These are phyloP conservation scores for Ophiocordyceps camponoti-rufipedis DNA, from an alignment of 2,329 filamentous ascomycete genomes.

Conservation along the genomic window DNA sequence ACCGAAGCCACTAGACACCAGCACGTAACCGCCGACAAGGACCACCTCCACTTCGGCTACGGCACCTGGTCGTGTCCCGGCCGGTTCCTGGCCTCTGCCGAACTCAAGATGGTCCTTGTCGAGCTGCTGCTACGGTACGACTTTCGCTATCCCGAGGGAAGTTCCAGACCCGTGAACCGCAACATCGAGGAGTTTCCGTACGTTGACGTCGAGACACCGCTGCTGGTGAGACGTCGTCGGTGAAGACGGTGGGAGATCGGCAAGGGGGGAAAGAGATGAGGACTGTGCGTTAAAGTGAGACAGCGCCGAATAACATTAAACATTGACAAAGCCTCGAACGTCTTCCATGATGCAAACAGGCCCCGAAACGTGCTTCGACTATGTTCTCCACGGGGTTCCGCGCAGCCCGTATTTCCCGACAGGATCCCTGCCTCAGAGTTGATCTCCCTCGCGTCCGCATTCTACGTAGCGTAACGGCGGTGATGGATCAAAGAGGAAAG, in stretches of 20 bases:
- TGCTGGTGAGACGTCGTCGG: conserved; percentile 2
- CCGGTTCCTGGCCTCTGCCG: conserved; percentile 4
- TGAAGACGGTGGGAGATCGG: neutral
- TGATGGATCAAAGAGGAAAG: neutral
- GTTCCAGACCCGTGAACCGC: neutral
- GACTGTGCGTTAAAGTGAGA: neutral
- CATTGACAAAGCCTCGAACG: no score
- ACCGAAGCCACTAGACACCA: conserved; percentile 2
- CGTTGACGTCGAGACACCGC: conserved; percentile 1
- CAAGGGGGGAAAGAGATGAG: neutral
- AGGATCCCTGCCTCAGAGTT: no score
- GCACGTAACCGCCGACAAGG: conserved; percentile 4
- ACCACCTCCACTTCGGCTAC: conserved; percentile 4
- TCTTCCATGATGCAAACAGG: neutral
- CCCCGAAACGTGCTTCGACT: neutral
- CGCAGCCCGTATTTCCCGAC: no score
- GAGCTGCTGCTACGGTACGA: conserved; percentile 3
- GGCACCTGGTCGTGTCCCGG: conserved; percentile 4
- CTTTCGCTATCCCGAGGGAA: conserved; percentile 1
- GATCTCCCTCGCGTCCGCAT: neutral
- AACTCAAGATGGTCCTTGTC: conserved; percentile 2
- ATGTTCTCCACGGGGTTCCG: no score
- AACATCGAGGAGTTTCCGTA: conserved; percentile 4
- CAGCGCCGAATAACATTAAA: neutral
- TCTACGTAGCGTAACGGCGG: neutral